Percentiles rank a stretch among this genome's conserved stretches.
Conservation (phyloP, 2,329 filamentous ascomycete species). For the Bipolaris victoriae region DNA sequence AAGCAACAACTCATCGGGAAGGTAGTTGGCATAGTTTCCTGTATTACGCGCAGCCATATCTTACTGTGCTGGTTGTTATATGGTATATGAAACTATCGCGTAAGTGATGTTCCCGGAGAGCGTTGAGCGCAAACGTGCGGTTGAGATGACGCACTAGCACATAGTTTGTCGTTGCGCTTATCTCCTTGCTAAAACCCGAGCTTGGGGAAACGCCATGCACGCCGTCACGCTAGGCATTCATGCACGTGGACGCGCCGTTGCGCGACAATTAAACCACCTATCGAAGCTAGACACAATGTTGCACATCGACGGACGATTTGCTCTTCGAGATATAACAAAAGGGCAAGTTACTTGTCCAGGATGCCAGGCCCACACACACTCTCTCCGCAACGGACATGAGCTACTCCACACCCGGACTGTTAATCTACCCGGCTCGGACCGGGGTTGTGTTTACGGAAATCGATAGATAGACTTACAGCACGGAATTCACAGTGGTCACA, state of each 20-base stretch:
- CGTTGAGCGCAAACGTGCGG: constrained; percentile 3
- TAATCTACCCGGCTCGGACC: neutral
- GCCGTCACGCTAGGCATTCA: neutral
- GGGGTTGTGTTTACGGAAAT: neutral
- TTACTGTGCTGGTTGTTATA: neutral
- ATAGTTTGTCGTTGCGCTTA: neutral
- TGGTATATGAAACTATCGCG: neutral
- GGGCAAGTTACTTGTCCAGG: neutral
- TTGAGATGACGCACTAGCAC: constrained; percentile 13
- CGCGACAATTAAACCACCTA: neutral
- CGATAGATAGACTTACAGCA: neutral
- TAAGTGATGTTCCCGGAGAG: neutral
- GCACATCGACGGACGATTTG: neutral
- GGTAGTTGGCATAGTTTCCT: constrained; percentile 41
- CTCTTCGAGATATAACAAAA: neutral
- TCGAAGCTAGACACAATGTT: neutral
- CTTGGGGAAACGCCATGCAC: neutral
- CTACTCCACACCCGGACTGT: neutral
- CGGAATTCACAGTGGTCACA: neutral
- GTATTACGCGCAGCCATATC: constrained; percentile 5
- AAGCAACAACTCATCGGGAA: constrained; percentile 62
- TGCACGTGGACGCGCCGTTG: neutral
- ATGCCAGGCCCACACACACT: neutral
- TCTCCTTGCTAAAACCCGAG: constrained; percentile 4
- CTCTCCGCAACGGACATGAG: neutral